Conservation (phyloP, 202 grass and related monocot genomes). For the Setaria italica region DNA sequence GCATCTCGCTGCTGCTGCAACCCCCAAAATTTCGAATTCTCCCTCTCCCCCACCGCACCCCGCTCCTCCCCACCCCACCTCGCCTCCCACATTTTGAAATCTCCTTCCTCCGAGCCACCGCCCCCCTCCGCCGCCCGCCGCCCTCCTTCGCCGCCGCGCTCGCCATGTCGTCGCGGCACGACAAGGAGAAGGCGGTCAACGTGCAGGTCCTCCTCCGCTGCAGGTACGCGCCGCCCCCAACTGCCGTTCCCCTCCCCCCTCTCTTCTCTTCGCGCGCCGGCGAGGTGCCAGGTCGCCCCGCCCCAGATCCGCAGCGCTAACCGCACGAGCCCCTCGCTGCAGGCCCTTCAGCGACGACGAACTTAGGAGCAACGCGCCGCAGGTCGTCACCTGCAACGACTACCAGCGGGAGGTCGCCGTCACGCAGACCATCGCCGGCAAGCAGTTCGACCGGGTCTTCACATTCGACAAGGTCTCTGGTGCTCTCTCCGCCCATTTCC, state of each 20-base stretch:
- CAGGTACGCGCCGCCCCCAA: constrained; percentile 51
- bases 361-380: constrained; percentile 82
- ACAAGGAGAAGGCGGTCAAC: constrained; percentile 97
- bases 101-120: not conserved
- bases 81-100: constrained; percentile 21
- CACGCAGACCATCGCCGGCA: constrained; percentile 83
- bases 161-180: constrained; percentile 84
- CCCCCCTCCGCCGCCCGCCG: not conserved
- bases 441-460: constrained; percentile 90
- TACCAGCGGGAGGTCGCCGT: constrained; percentile 89
- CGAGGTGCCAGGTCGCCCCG: not conserved
- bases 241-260: not conserved
- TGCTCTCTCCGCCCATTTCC: no score
- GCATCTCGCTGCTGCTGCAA: not conserved
- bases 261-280: no score
- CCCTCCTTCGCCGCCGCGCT: not conserved
- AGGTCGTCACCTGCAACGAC: constrained; percentile 96
- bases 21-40: constrained; percentile 57
- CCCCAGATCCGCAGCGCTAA: constrained; percentile 39
- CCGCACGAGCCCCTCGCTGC: not conserved
- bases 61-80: not conserved
- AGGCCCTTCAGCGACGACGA: constrained; percentile 94
- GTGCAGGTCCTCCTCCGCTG: constrained; percentile 95
- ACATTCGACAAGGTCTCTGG: constrained; percentile 87
- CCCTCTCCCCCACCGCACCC: not conserved